Base-by-base conservation (phyloP, 805 yeast genomes). In the Candida nemodendra region DNA sequence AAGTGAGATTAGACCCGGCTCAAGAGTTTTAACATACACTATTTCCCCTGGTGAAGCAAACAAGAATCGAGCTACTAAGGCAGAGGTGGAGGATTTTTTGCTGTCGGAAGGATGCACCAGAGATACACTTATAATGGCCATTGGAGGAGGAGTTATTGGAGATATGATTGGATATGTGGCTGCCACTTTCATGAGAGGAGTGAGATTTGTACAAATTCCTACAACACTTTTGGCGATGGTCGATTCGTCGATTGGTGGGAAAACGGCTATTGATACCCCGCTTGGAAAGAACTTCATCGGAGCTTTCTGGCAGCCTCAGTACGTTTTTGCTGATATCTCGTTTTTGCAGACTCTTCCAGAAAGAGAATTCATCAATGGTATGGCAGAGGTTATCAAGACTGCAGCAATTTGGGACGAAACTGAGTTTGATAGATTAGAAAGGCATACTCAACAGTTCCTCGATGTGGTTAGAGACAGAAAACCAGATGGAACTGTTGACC, bases 111-210 rank as follows among this genome's bases (percentile, higher is more conserved):
- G 95, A 18, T 93, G 99, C 63, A 93, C 98, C 12, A 78, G 99
- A 64, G 99, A 93, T 61, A 89, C 98, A 3, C 87, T 93, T 18
- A 80, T 93, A 40, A 66, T 93, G 32, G 99, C 99, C 7, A 78
- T 93, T 42, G 99, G 99, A 45, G 99, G 99, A 50, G 99, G 99
- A 53, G 95, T 93, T 36, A 91, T 93, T 62, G 99, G 99, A 43
- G 99, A 93, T 59, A 91, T 93, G 99, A 86, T 91, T 49, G 99
- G 99, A 4, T 93, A 79, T 60, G 98, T 93, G 28, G 99, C 99
- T n/a, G 91, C 99, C 22, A 93, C 99, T 2, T 93, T 93, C 62
- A 93, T 93, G 99, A 78, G 99, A 60, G 99, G 99, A 40, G 95
- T 93, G 7, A 75, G 96, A 46, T 88, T 89, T 40, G 81, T 89